Evolutionary conservation across 2,329 filamentous ascomycete genomes (phyloP).

Genomic region (Penicillium sp.): DNA sequence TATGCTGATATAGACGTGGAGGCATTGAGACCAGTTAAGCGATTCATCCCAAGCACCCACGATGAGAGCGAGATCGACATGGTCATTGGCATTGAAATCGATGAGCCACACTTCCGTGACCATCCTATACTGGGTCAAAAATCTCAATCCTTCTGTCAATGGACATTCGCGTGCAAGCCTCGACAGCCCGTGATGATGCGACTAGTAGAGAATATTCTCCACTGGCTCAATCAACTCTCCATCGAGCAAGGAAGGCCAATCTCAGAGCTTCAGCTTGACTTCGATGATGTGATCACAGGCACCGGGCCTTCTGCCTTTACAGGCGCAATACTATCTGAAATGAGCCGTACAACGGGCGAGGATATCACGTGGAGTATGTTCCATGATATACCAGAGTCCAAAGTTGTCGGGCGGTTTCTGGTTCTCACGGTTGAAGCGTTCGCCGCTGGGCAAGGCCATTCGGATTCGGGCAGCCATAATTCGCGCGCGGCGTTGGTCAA

Average conservation of each 20-base stretch:
- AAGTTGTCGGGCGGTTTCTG: constrained; percentile 62
- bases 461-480: constrained; percentile 68
- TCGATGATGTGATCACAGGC: constrained; percentile 71
- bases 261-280: constrained; percentile 63
- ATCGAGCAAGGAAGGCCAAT: constrained; percentile 59
- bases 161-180: constrained; percentile 72
- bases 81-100: constrained; percentile 69
- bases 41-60: constrained; percentile 65
- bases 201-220: constrained; percentile 67
- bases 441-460: constrained; percentile 71
- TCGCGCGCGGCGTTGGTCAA: constrained; percentile 65
- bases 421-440: constrained; percentile 71
- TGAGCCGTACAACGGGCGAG: constrained; percentile 52
- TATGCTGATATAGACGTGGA: constrained; percentile 63
- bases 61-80: constrained; percentile 65
- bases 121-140: constrained; percentile 68
- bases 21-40: constrained; percentile 52
- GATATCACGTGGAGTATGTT: constrained; percentile 63
- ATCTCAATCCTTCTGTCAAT: constrained; percentile 70
- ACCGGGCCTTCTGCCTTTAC: constrained; percentile 72
- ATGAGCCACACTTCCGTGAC: constrained; percentile 63
- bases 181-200: constrained; percentile 65
- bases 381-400: constrained; percentile 65
- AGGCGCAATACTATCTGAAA: constrained; percentile 62
- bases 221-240: constrained; percentile 62